phyloP scores from a whole-genome alignment of 345 rosid species.

The Eucalyptus grandis region DNA sequence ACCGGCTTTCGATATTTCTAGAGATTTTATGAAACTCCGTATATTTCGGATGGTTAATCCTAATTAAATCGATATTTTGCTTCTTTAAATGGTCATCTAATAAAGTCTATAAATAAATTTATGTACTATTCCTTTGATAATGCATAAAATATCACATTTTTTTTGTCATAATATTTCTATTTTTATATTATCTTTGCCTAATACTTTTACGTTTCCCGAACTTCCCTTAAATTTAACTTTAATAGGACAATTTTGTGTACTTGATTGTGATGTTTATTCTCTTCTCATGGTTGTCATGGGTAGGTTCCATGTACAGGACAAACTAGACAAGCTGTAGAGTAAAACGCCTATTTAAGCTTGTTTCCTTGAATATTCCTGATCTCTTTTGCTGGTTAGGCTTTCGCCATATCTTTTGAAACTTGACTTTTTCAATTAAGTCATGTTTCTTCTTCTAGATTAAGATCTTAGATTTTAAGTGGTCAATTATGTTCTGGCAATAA shows the following conservation, averaged over 20 bases:
- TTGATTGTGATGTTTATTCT: not conserved
- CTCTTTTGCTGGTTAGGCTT: not conserved
- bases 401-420: not conserved
- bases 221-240: not conserved
- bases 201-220: not conserved
- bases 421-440: not conserved
- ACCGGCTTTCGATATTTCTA: not conserved
- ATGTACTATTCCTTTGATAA: not conserved
- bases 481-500: not conserved
- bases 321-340: not conserved
- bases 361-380: too few species aligned
- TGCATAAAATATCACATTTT: not conserved
- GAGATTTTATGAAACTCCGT: not conserved
- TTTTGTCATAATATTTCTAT: too few species aligned
- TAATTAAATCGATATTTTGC: not conserved
- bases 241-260: not conserved
- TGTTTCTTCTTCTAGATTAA: not conserved
- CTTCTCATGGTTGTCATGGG: not conserved
- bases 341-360: not conserved
- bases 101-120: not conserved
- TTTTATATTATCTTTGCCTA: not conserved
- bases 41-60: not conserved
- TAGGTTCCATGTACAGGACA: not conserved
- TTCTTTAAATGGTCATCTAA: too few species aligned
- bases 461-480: not conserved